These are phyloP conservation scores for Petunia hybrid DNA, from an alignment of 305 asterid species.

Conservation along the genomic window DNA sequence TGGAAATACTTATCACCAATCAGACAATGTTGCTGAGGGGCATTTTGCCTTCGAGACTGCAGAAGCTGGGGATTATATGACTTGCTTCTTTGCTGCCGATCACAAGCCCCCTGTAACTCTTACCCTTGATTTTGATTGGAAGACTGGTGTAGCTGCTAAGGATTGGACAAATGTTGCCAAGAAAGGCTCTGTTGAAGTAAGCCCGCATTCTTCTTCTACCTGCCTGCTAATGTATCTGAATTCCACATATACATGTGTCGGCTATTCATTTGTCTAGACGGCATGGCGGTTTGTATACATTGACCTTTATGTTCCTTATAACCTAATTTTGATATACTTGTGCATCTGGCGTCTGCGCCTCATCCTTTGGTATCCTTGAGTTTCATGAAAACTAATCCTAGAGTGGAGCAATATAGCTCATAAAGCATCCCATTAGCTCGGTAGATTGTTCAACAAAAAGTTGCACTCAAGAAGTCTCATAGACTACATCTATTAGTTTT, in stretches of 20 bases:
- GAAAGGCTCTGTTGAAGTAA: conserved; percentile 95
- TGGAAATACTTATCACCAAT: conserved; percentile 81
- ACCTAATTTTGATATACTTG: too few species aligned
- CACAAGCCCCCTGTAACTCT: conserved; percentile 64
- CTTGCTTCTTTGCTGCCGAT: conserved; percentile 85
- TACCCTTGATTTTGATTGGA: conserved; percentile 88
- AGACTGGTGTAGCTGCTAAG: conserved; percentile 92
- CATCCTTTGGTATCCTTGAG: too few species aligned
- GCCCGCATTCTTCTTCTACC: conserved; percentile 31
- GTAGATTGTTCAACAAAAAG: not conserved
- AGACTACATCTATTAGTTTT: not conserved
- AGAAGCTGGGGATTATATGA: conserved; percentile 88
- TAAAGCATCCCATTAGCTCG: not conserved
- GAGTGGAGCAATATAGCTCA: not conserved
- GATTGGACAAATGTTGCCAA: conserved; percentile 96
- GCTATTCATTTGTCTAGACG: not conserved
- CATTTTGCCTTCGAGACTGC: conserved; percentile 84
- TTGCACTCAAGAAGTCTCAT: conserved; percentile 9
- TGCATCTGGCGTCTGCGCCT: too few species aligned
- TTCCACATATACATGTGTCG: not conserved
- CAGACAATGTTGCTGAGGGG: conserved; percentile 80
- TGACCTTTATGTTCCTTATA: too few species aligned
- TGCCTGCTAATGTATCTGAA: not conserved
- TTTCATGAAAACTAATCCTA: not conserved
- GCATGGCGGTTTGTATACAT: not conserved